These are phyloP conservation scores for Pterulicium gracile DNA, from an alignment of 1,284 basidiomycete genomes.

Conservation along the genomic window DNA sequence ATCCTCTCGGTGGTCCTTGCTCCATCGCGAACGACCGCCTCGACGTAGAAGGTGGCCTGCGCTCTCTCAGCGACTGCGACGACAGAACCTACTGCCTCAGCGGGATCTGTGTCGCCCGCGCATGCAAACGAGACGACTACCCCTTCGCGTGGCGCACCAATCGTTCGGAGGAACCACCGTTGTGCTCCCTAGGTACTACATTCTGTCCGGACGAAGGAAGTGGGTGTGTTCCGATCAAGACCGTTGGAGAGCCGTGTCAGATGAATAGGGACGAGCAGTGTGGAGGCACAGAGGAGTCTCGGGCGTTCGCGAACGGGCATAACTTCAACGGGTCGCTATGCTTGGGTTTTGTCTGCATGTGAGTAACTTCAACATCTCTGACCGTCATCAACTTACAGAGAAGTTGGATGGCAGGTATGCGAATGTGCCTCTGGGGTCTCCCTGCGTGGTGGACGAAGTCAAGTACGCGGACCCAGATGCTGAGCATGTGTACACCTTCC, in stretches of 20 bases:
- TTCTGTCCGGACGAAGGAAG: conserved; percentile 1
- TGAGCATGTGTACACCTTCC: not conserved
- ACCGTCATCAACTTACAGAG: not conserved
- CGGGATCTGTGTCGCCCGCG: not conserved
- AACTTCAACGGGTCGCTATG: not conserved
- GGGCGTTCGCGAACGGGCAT: not conserved
- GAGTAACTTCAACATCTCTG: not conserved
- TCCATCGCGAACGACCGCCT: conserved; percentile 1
- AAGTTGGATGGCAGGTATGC: too few relatives aligned
- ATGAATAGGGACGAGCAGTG: conserved; percentile 1
- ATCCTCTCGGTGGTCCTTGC: not conserved
- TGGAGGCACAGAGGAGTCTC: not conserved
- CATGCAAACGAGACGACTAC: not conserved
- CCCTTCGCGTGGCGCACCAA: not conserved
- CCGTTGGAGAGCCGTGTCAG: not conserved
- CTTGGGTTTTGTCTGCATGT: not conserved
- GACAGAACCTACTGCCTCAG: not conserved
- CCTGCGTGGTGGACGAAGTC: not conserved
- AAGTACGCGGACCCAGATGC: not conserved
- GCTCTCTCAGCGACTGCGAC: not conserved
- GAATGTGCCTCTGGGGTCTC: not conserved
- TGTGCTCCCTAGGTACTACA: not conserved
- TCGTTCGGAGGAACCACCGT: not conserved
- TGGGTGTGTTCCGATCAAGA: not conserved
- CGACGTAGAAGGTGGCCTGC: not conserved